A percentile compares a stretch with the other conserved stretches of the same genome.
Conservation (phyloP, 352 stramenopile species). For the Halophytophthora batemanensis region DNA sequence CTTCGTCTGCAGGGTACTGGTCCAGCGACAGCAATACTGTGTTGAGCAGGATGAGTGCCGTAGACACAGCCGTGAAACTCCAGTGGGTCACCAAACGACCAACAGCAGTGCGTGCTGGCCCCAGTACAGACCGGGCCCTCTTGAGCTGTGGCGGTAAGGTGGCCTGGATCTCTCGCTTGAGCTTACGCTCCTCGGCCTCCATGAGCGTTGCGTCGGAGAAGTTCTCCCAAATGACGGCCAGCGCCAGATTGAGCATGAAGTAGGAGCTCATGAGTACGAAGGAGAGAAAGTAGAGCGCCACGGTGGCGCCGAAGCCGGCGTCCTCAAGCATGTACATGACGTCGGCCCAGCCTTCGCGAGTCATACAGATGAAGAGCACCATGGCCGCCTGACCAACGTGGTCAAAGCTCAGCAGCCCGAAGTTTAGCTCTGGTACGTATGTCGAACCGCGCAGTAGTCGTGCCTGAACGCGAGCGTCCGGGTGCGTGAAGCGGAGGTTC, state of each 20-base stretch:
- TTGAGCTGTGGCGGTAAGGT: conserved; percentile 2
- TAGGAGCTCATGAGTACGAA: conserved; percentile 87
- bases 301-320: conserved; percentile 35
- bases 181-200: conserved; percentile 42
- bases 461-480: conserved; percentile 23
- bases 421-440: conserved; percentile 77
- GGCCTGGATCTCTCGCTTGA: conserved; percentile 22
- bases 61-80: conserved; percentile 49
- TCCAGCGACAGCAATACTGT: conserved; percentile 81
- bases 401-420: conserved; percentile 86
- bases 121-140: conserved; percentile 4
- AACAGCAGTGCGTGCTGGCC: conserved; percentile 15
- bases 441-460: conserved; percentile 27
- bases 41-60: conserved; percentile 73
- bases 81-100: conserved; percentile 35
- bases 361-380: conserved; percentile 90
- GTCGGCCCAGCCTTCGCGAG: conserved; percentile 86
- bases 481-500: conserved; percentile 66
- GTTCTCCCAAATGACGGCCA: conserved; percentile 88
- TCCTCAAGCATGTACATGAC: conserved; percentile 69
- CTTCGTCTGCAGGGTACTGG: conserved; percentile 52
- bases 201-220: conserved; percentile 59
- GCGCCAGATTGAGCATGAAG: conserved; percentile 90
- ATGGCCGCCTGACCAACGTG: conserved; percentile 78
- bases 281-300: conserved; percentile 77